Conservation (phyloP, 2,329 filamentous ascomycete genomes). For the Sarocladium kiliense region DNA sequence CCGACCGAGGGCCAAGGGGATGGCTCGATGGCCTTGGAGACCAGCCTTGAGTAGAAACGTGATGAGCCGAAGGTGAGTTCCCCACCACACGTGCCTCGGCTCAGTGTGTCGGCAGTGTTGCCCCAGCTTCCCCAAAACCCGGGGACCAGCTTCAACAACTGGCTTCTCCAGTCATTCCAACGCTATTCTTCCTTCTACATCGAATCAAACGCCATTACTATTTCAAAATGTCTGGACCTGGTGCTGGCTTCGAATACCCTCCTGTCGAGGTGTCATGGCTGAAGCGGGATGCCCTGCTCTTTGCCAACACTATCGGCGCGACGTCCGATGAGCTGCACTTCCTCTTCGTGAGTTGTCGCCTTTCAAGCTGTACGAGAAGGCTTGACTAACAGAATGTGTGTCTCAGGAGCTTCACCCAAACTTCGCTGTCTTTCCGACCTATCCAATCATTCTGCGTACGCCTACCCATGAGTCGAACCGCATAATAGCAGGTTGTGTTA, state of each 20-base stretch:
- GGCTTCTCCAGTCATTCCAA: not conserved
- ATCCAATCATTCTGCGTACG: slow-evolving; percentile 70
- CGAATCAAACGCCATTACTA: slow-evolving; percentile 8
- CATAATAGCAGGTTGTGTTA: slow-evolving; percentile 8
- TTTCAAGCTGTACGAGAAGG: no score
- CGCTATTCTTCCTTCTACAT: not conserved
- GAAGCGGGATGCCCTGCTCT: slow-evolving; percentile 83
- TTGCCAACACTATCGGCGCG: slow-evolving; percentile 83
- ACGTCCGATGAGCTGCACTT: slow-evolving; percentile 88
- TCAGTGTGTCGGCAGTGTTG: slow-evolving; percentile 1
- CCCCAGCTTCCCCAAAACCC: slow-evolving; percentile 5
- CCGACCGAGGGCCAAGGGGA: not conserved
- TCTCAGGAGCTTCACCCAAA: slow-evolving; percentile 76
- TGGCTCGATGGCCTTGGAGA: not conserved
- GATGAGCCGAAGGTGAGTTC: not conserved
- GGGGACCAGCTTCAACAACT: not conserved
- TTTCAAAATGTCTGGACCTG: slow-evolving; percentile 37
- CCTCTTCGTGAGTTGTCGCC: slow-evolving; percentile 78
- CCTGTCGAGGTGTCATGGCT: slow-evolving; percentile 73
- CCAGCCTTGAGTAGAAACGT: not conserved
- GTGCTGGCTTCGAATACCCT: slow-evolving; percentile 76
- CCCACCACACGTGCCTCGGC: slow-evolving; percentile 8
- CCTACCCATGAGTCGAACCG: not conserved
- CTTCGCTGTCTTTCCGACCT: slow-evolving; percentile 86
- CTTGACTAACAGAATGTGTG: not conserved